Evolutionary conservation across 108 stramenopile genomes (phyloP), one percentile per base, ranked within the genome.

Genomic region (Heterococcus sp.): DNA sequence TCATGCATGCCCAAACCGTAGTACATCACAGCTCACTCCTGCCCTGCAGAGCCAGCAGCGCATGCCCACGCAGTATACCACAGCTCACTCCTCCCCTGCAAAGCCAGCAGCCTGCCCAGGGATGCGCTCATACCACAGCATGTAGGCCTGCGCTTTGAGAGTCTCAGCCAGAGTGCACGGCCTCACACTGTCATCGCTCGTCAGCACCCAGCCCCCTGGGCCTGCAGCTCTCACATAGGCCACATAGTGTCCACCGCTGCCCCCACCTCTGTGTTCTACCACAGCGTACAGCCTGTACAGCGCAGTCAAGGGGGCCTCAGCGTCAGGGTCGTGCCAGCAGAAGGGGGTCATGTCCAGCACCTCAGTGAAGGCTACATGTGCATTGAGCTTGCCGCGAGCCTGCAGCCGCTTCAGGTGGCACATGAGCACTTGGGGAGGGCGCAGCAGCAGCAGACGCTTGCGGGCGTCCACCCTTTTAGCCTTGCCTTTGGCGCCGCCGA

Each of bases 351-450:
- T 69, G 35, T 79, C 71, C 21, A 79, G 71, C 37, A 64, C 39
- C 21, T 71, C 34, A 5, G 71, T 64, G 78, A 69, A 68, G 68
- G 37, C 31, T 29, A 79, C 78, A 3, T 32, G 8, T 33, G 36
- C 58, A 2, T 31, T 38, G 30, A 40, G 32, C 63, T 79, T 79
- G 38, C 36, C 37, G 34, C 37, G 71, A 21, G 78, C 38, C 78
- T 69, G 78, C 2, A 79, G 78, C 5, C 78, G 71, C 71, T 79
- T 79, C 4, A 79, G 78, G 32, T 79, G 78, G 78, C 70, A 79
- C 71, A 79, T 72, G 39, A 79, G 37, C 30, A 79, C 34, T 8
- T 72, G 32, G 33, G 78, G 78, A 3, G 78, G 78, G 31, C 71
- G 70, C 68, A 79, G 71, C 35, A 79, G 58, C 31, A 79, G 71